Conservation (phyloP, 257 asterid species). For the Plantago major region DNA sequence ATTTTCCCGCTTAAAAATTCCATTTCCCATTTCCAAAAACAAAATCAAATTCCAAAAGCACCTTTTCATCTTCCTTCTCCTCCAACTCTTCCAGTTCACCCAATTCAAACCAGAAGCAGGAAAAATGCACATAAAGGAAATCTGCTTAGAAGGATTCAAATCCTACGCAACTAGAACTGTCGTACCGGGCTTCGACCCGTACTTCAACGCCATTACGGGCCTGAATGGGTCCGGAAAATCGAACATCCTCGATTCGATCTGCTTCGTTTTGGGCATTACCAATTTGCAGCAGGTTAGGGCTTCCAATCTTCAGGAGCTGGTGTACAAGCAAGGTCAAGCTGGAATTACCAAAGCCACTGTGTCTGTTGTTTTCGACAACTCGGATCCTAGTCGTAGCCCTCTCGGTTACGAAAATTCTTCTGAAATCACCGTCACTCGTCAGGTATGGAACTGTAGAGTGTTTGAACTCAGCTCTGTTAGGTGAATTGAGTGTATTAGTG, state of each 20-base stretch:
- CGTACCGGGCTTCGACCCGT: constrained; percentile 89
- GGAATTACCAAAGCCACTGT: constrained; percentile 98
- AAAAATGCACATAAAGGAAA: constrained; percentile 74
- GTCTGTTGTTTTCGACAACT: constrained; percentile 84
- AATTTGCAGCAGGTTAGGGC: constrained; percentile 99
- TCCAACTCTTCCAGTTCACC: constrained; percentile 13
- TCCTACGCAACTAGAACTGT: constrained; percentile 94
- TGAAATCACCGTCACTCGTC: constrained; percentile 94
- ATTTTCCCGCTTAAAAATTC: constrained; percentile 3
- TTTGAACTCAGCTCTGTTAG: background rate
- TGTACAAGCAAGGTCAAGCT: constrained; percentile 99
- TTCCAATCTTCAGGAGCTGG: constrained; percentile 95
- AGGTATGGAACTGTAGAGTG: constrained; percentile 39
- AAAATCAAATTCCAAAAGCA: background rate
- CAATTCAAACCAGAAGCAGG: background rate
- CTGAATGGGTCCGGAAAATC: constrained; percentile 96
- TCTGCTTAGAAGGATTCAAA: constrained; percentile 93
- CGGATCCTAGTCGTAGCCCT: constrained; percentile 78
- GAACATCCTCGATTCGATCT: constrained; percentile 92
- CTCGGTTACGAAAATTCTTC: constrained; percentile 89
- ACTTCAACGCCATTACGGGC: constrained; percentile 93
- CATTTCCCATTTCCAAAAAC: background rate
- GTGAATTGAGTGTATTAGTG: background rate
- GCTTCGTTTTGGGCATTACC: constrained; percentile 94
- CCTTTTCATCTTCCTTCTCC: background rate